These are phyloP conservation scores for Didymella glomerata DNA, from an alignment of 2,329 filamentous ascomycete genomes.

Conservation along the genomic window DNA sequence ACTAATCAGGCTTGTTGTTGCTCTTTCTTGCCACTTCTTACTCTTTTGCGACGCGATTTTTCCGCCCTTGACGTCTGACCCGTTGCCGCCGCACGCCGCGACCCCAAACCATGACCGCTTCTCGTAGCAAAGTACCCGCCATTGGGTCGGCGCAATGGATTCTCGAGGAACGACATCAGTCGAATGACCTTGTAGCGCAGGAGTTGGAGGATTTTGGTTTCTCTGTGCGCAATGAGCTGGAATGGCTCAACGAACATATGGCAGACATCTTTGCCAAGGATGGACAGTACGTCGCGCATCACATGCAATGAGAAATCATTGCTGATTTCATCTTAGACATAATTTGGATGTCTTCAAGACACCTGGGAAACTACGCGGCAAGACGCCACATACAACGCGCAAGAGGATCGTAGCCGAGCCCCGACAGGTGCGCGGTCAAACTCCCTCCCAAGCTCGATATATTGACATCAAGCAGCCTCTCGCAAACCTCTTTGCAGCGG, in stretches of 20 bases:
- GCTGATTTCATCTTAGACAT: conserved; percentile 66
- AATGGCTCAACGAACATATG: conserved; percentile 99
- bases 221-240: conserved; percentile 89
- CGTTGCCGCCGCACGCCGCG: conserved; percentile 10
- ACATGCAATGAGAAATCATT: conserved; percentile 6
- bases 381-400: conserved; percentile 76
- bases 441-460: conserved; percentile 47
- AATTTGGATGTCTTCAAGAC: conserved; percentile 97
- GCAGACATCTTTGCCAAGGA: conserved; percentile 87
- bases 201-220: conserved; percentile 94
- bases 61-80: conserved; percentile 11
- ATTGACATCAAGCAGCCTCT: conserved; percentile 53
- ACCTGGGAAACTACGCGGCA: conserved; percentile 81
- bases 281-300: conserved; percentile 72
- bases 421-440: conserved; percentile 70
- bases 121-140: conserved; percentile 55
- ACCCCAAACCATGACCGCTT: conserved; percentile 41
- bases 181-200: conserved; percentile 75
- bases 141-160: conserved; percentile 89
- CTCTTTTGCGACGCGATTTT: conserved; percentile 38
- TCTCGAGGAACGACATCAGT: conserved; percentile 80
- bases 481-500: conserved; percentile 58
- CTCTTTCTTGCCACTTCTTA: conserved; percentile 24
- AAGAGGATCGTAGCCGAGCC: conserved; percentile 65
- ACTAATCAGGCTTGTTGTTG: conserved; percentile 23